Base-by-base conservation (phyloP, 2,329 filamentous ascomycete genomes). In the Xylariaceae sp. region DNA sequence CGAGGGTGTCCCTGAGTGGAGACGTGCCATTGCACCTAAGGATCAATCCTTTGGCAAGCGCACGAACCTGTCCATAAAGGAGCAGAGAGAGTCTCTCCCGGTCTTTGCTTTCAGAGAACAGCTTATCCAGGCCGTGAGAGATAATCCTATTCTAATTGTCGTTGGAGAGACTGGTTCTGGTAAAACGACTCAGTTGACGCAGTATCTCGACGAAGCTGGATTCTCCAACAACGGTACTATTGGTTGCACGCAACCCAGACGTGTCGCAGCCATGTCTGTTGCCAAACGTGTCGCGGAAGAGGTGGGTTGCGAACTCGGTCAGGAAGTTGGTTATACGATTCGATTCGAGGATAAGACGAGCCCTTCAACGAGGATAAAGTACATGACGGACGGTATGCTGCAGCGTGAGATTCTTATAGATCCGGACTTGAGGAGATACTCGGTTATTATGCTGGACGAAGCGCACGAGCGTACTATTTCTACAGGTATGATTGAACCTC, bases 351-450 rank as follows among this genome's bases (percentile, higher is more conserved):
- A 99, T 75, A 89, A 88, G 72, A 97, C 93, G 0, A 90, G 88
- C 64, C 86, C 90, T 1, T 82, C 87, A 15, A 99, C 94, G 1
- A 90, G 88, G 71, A 96, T 99, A 78, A 99, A 99, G 78, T 99
- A 99, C 77, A 97, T 99, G 93, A 99, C 94, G 13, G 94, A 99
- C 70, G 94, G 94, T 74, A 97, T 97, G 90, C 83, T 99, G 72
- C 87, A 97, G 76, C 85, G 94, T 78, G 94, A 99, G 76, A 92
- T 97, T 72, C 81, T 99, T 55, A 82, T 97, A 66, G 94, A 99
- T 72, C 89, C 92, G 0, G 89, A 96, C 68, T 77, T 99, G 65
- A 89, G 83, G 70, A 86, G 89, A 65, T 99, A 99, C 72, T 96
- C 92, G 0, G 91, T 94, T 62, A 97, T 99, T 70, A 99, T 99